Percentiles rank a stretch among this genome's conserved stretches.
Evolutionary conservation across 2,329 filamentous ascomycete species (phyloP).

Genomic region (Colletotrichum sp.): DNA sequence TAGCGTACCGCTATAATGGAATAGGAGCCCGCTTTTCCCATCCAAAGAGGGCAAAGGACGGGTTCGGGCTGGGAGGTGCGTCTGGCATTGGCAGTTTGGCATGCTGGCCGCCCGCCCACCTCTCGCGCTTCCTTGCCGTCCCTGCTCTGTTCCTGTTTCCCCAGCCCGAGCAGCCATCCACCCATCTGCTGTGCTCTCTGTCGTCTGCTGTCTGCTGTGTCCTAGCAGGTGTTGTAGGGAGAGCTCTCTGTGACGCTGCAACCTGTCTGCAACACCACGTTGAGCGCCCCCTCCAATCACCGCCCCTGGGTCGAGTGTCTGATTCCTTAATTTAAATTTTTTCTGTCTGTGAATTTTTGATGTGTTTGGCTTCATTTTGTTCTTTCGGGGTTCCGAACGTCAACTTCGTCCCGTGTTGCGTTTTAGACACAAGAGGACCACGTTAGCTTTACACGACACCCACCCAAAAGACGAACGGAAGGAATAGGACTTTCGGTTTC

Average conservation of each 20-base stretch:
- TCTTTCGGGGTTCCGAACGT: background rate
- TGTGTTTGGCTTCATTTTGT: background rate
- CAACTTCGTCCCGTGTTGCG: background rate
- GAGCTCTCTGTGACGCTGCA: background rate
- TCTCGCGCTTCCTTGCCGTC: constrained; percentile 5
- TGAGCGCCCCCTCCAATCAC: background rate
- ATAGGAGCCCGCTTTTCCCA: background rate
- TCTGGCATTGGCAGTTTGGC: background rate
- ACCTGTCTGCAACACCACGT: constrained; percentile 3
- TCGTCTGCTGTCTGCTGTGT: background rate
- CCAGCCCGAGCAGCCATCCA: background rate
- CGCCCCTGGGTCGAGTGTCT: background rate
- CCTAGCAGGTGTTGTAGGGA: background rate
- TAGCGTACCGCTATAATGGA: background rate
- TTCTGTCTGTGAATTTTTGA: background rate
- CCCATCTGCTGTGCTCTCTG: background rate
- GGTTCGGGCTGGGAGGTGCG: background rate
- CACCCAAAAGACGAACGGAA: background rate
- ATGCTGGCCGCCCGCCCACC: constrained; percentile 14
- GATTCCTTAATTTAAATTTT: background rate
- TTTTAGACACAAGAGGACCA: background rate
- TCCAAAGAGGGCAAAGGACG: constrained; percentile 1
- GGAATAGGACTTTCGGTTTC: background rate
- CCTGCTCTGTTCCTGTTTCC: background rate
- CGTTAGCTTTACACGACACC: background rate